Evolutionary conservation across 257 asterid species (phyloP).

Genomic region (Ilex asprella): DNA sequence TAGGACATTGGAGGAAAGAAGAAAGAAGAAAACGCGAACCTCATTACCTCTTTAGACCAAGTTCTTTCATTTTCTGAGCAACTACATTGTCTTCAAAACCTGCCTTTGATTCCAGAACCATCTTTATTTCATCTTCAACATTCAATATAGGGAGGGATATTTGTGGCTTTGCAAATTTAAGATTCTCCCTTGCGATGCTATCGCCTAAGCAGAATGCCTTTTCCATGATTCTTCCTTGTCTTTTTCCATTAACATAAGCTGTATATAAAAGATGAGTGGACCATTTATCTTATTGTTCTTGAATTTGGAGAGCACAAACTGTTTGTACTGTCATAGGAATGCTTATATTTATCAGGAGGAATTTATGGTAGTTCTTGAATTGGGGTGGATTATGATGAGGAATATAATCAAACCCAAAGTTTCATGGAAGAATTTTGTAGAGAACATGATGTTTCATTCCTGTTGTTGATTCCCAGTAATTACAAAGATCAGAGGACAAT

Average conservation of each 20-base stretch:
- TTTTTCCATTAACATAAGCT: constrained; percentile 94
- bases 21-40: background rate
- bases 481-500: too few species aligned
- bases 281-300: too few species aligned
- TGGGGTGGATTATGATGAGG: too few species aligned
- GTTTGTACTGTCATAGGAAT: too few species aligned
- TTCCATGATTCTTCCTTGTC: constrained; percentile 84
- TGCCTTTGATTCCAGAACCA: constrained; percentile 58
- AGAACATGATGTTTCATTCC: too few species aligned
- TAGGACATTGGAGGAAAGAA: too few species aligned
- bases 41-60: constrained; percentile 73
- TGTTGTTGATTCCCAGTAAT: too few species aligned
- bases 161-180: constrained; percentile 26
- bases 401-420: too few species aligned
- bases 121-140: constrained; percentile 74
- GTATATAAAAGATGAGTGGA: constrained; percentile 8
- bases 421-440: too few species aligned
- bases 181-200: constrained; percentile 52
- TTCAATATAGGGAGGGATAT: constrained; percentile 36
- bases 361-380: too few species aligned
- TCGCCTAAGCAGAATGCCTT: constrained; percentile 67
- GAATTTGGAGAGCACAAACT: too few species aligned
- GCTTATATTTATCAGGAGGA: too few species aligned
- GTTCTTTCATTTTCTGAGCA: constrained; percentile 62
- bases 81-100: constrained; percentile 30